Conservation (phyloP, 495 filamentous ascomycete species). For the Xylaria scruposa region DNA sequence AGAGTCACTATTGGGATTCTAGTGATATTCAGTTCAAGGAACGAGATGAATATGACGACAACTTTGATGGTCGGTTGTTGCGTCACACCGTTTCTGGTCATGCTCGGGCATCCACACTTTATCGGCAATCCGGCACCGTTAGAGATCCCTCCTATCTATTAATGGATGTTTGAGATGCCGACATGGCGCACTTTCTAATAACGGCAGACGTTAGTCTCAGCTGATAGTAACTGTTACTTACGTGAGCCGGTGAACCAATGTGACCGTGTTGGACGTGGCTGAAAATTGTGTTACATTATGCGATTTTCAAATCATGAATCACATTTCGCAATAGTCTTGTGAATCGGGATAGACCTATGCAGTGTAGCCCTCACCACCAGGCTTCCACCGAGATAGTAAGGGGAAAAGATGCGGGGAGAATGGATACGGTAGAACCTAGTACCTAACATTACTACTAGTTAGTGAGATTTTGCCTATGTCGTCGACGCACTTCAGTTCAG, state of each 20-base stretch:
- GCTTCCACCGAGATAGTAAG: not conserved
- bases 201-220: not conserved
- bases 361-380: not conserved
- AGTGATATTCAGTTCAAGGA: constrained; percentile 48
- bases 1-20: constrained; percentile 28
- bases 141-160: not conserved
- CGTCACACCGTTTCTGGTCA: not conserved
- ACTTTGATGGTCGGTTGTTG: constrained; percentile 42
- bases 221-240: not conserved
- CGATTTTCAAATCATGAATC: not conserved
- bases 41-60: constrained; percentile 58
- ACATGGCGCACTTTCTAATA: too few relatives aligned
- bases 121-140: not conserved
- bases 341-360: not conserved
- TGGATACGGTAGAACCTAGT: not conserved
- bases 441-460: not conserved
- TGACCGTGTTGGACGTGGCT: not conserved
- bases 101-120: not conserved
- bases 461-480: not conserved
- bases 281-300: not conserved
- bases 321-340: not conserved
- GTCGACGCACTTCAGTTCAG: not conserved
- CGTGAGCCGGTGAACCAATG: not conserved
- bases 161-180: not conserved
- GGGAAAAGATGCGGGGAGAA: not conserved